Base-by-base conservation (phyloP, 306 rosid genomes). In the Geum urbanum region DNA sequence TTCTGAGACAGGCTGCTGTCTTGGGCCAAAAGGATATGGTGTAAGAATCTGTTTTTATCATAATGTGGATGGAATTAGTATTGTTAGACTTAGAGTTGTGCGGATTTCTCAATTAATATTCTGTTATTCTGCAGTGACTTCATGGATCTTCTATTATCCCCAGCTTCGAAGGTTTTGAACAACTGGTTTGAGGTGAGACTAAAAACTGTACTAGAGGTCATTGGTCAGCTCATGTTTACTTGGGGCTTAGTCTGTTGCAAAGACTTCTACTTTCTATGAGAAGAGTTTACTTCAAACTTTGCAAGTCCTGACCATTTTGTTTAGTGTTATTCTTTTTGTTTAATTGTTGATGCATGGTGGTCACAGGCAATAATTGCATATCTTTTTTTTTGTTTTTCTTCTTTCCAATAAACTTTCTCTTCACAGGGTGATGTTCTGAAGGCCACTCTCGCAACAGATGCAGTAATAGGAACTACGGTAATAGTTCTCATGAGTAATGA, bases 381-480 rank as follows among this genome's bases (percentile, higher is more conserved):
- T 32, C 2, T 32, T 32, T 32, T 32, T 14, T 54, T 35, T 27
- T 54, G 19, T 53, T 54, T 51, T 9, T 13, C 10, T 54, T 54
- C 35, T 20, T n/a, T 18, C 39, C 37, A 32, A 32, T 74, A 65
- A 71, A 71, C 56, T 27, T 53, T 47, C 48, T 73, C 73, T 81
- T 70, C 82, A 71, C 87, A 94, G 99, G 3, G 78, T 53, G 96
- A 91, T 77, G 92, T 89, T 76, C 84, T 90, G 80, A 94, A 94
- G 86, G 99, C 95, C 78, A 87, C 97, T 61, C 96, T 94, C 32
- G 99, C 87, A 70, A 87, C 88, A 37, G 96, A 94, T 87, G 97
- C 99, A 66, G 89, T 88, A 68, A 91, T 94, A 63, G 99, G 99
- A 73, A 12, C 82, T 49, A 86, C 87, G 11, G 99, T 94, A 87